phyloP scores from a whole-genome alignment of 495 filamentous ascomycete genomes.

The Neurospora sp. region DNA sequence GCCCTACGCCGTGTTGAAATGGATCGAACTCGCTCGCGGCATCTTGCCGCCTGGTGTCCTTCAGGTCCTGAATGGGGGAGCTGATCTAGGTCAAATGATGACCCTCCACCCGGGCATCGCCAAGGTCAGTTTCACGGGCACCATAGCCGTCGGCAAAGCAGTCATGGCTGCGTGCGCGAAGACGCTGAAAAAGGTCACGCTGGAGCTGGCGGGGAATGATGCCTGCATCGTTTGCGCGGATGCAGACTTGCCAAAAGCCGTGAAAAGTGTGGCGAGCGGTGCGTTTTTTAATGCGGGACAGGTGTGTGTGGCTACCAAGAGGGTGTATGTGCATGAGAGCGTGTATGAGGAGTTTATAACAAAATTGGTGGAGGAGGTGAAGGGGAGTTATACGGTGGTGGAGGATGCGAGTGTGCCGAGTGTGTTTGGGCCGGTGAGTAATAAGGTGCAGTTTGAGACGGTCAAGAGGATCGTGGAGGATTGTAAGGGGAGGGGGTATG shows the following conservation, averaged over 20 bases:
- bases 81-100: conserved; percentile 51
- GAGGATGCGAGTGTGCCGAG: conserved; percentile 31
- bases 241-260: conserved; percentile 51
- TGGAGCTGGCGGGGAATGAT: conserved; percentile 57
- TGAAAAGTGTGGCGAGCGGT: conserved; percentile 39
- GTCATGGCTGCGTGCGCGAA: conserved; percentile 51
- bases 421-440: conserved; percentile 50
- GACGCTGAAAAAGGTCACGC: conserved; percentile 47
- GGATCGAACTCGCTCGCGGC: conserved; percentile 49
- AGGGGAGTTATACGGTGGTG: conserved; percentile 28
- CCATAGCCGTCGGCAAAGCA: conserved; percentile 50
- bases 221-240: conserved; percentile 55
- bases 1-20: conserved; percentile 56
- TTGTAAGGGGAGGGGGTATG: conserved; percentile 34
- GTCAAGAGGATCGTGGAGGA: conserved; percentile 40
- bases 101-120: conserved; percentile 49
- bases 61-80: conserved; percentile 60
- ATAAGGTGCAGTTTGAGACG: conserved; percentile 47
- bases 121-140: conserved; percentile 64
- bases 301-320: conserved; percentile 45
- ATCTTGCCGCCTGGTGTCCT: conserved; percentile 58
- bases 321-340: conserved; percentile 58
- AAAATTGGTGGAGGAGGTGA: conserved; percentile 45
- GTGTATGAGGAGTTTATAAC: conserved; percentile 55
- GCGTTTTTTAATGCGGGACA: conserved; percentile 55